These are phyloP conservation scores for Pichia terricola DNA, from an alignment of 1,139 yeast species.

Conservation along the genomic window DNA sequence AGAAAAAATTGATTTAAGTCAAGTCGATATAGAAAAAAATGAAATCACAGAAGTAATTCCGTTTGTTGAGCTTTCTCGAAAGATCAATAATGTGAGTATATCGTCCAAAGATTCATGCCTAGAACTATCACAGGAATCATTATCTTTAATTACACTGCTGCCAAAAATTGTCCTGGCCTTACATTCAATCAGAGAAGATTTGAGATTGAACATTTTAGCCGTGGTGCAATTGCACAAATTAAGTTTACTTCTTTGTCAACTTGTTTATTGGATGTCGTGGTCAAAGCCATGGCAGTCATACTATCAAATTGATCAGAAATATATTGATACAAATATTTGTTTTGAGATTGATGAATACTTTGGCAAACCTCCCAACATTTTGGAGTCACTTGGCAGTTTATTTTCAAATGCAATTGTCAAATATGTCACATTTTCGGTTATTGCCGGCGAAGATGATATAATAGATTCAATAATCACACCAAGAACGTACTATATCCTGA, in stretches of 20 bases:
- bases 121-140: slow-evolving; percentile 7
- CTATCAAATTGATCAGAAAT: slow-evolving; percentile 33
- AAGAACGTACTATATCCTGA: slow-evolving; percentile 46
- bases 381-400: slow-evolving; percentile 44
- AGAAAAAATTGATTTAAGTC: slow-evolving; percentile 23
- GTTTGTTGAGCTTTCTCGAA: slow-evolving; percentile 28
- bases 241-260: slow-evolving; percentile 48
- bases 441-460: slow-evolving; percentile 54
- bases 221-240: slow-evolving; percentile 30
- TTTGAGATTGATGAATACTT: slow-evolving; percentile 38
- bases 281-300: slow-evolving; percentile 53
- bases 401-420: slow-evolving; percentile 36
- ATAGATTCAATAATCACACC: slow-evolving; percentile 59
- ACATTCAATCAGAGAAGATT: slow-evolving; percentile 73
- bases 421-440: slow-evolving; percentile 58
- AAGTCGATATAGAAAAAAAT: slow-evolving; percentile 22
- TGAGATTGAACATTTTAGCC: slow-evolving; percentile 46
- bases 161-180: slow-evolving; percentile 61
- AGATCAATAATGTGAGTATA: background rate
- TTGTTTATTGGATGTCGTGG: slow-evolving; percentile 71
- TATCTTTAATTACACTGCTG: slow-evolving; percentile 38
- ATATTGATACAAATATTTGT: slow-evolving; percentile 24
- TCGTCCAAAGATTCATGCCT: background rate
- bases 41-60: slow-evolving; percentile 34
- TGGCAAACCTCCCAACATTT: slow-evolving; percentile 45